Conservation (phyloP, 1,284 basidiomycete genomes). For the Cryptococcus sp. region DNA sequence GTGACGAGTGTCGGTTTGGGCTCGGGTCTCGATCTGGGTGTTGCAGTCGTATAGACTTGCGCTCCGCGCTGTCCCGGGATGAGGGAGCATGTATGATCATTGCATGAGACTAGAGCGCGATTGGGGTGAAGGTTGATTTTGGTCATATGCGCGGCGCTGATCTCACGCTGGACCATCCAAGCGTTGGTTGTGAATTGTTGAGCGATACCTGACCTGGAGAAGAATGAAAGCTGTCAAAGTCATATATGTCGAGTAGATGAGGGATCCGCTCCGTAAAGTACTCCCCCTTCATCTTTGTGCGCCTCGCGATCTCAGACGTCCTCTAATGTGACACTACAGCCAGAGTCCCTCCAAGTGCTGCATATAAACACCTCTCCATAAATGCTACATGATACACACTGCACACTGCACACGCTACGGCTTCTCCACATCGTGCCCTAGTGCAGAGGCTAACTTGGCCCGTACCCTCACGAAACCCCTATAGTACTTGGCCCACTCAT, state of each 20-base stretch:
- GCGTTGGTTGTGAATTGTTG: no score
- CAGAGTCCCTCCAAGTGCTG: not conserved
- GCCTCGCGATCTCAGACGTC: no score
- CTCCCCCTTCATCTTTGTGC: no score
- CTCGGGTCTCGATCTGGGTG: not conserved
- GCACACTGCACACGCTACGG: not conserved
- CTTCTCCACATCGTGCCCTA: conserved; percentile 10
- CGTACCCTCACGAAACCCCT: conserved; percentile 44
- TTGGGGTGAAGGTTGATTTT: no score
- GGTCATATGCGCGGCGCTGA: no score
- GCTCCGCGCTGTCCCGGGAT: not conserved
- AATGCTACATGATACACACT: not conserved
- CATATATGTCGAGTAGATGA: no score
- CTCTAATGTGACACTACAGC: no score
- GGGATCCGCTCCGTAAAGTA: no score
- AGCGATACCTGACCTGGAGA: no score
- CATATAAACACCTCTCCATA: not conserved
- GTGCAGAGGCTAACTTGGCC: conserved; percentile 28
- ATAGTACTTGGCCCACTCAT: conserved; percentile 49
- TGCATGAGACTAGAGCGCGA: not conserved
- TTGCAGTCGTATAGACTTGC: not conserved
- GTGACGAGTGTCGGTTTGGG: conserved; percentile 1
- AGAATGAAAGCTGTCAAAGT: no score
- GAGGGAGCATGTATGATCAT: conserved; percentile 4
- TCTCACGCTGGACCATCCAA: no score